phyloP scores from a whole-genome alignment of 441 rosid species.

The Bocquillonia castaneifolia region DNA sequence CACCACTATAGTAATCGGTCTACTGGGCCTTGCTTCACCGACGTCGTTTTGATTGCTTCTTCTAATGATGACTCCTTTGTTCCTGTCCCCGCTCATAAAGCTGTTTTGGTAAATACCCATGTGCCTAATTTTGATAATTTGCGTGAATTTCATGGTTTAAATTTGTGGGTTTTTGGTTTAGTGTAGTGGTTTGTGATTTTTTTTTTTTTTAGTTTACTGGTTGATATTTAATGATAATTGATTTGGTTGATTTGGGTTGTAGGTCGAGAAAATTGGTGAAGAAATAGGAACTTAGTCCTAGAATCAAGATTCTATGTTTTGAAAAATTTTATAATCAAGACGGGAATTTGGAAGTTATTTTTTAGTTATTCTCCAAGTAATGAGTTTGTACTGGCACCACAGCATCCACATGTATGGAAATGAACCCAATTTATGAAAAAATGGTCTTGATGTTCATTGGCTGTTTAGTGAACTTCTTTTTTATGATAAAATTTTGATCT shows the following conservation, averaged over 20 bases:
- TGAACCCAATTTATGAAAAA: no score
- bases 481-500: no score
- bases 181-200: not conserved
- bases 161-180: not conserved
- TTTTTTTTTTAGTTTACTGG: not conserved
- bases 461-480: no score
- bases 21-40: slow-evolving; percentile 45
- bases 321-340: no score
- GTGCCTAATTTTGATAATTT: not conserved
- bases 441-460: no score
- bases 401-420: no score
- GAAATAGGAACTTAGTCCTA: no score
- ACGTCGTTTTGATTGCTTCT: slow-evolving; percentile 60
- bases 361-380: no score
- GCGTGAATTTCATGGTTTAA: not conserved
- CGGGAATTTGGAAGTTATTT: not conserved
- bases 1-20: slow-evolving; percentile 20
- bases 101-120: slow-evolving; percentile 51
- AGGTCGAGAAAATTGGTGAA: no score
- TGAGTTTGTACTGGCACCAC: no score
- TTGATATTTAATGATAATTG: no score
- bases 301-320: no score
- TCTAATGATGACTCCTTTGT: slow-evolving; percentile 39
- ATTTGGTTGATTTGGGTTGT: not conserved
- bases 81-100: slow-evolving; percentile 63